Evolutionary conservation across 2,329 filamentous ascomycete species (phyloP).

Genomic region (Verticillium klebahnii): DNA sequence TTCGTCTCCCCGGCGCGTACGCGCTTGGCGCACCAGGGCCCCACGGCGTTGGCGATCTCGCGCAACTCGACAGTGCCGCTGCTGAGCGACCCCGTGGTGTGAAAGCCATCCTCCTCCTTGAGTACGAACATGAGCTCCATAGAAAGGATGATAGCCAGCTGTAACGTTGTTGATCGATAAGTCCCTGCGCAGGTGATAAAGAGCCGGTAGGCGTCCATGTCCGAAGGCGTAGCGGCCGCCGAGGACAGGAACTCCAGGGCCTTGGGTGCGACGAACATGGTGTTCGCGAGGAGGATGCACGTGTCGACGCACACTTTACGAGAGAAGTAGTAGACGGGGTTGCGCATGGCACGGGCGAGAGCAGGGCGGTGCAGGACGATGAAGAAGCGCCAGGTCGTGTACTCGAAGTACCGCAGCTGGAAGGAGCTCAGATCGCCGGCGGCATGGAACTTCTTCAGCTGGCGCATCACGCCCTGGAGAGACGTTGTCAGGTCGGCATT

Average conservation of each 20-base stretch:
- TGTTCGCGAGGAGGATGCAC: constrained; percentile 19
- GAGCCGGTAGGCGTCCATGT: constrained; percentile 29
- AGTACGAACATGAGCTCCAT: constrained; percentile 42
- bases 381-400: constrained; percentile 41
- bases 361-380: constrained; percentile 51
- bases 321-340: constrained; percentile 48
- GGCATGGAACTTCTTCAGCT: constrained; percentile 14
- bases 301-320: constrained; percentile 44
- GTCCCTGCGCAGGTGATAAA: constrained; percentile 34
- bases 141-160: constrained; percentile 35
- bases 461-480: constrained; percentile 29
- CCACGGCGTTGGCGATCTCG: constrained; percentile 20
- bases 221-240: background rate
- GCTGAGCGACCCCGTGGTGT: constrained; percentile 17
- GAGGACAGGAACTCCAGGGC: constrained; percentile 9
- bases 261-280: constrained; percentile 12
- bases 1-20: constrained; percentile 39
- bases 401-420: constrained; percentile 36
- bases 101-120: constrained; percentile 32
- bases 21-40: constrained; percentile 25
- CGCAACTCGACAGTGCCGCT: constrained; percentile 26
- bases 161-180: constrained; percentile 35
- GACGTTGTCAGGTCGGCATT: constrained; percentile 38
- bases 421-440: constrained; percentile 27
- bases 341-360: constrained; percentile 35